Evolutionary conservation across 129 eudicot genomes (phyloP).

Genomic region (Arctium minus): DNA sequence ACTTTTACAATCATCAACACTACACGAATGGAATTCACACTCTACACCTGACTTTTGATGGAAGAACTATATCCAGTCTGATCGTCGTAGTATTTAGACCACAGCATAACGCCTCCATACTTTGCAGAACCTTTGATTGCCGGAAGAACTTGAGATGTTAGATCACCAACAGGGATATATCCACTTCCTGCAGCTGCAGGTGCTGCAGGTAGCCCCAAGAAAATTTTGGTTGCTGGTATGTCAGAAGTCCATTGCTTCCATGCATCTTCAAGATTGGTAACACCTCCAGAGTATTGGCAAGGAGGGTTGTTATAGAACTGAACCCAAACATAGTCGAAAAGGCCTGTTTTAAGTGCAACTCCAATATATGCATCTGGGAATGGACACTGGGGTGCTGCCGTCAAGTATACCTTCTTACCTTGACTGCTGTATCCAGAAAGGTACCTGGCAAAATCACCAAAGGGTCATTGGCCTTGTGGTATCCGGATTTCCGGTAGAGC

Average conservation of each 20-base stretch:
- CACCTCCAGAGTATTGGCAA: slow-evolving; percentile 35
- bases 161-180: slow-evolving; percentile 22
- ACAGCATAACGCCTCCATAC: slow-evolving; percentile 62
- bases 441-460: not conserved
- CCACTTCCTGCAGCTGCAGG: slow-evolving; percentile 45
- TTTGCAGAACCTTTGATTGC: slow-evolving; percentile 34
- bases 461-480: too few species aligned
- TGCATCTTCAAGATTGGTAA: slow-evolving; percentile 6
- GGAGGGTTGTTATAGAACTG: slow-evolving; percentile 40
- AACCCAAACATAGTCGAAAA: slow-evolving; percentile 45
- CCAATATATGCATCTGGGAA: slow-evolving; percentile 38
- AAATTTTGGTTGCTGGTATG: slow-evolving; percentile 26
- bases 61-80: slow-evolving; percentile 38
- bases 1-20: not conserved
- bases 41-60: slow-evolving; percentile 34
- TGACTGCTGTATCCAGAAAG: slow-evolving; percentile 16
- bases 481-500: too few species aligned
- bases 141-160: slow-evolving; percentile 35
- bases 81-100: slow-evolving; percentile 45
- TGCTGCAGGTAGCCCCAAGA: slow-evolving; percentile 44
- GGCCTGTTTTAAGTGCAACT: slow-evolving; percentile 28
- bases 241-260: slow-evolving; percentile 45
- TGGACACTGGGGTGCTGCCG: slow-evolving; percentile 46
- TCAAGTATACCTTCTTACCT: slow-evolving; percentile 33
- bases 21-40: not conserved